These are phyloP conservation scores for Asterionellopsis glacialis DNA, from an alignment of 108 stramenopile species.

Conservation along the genomic window DNA sequence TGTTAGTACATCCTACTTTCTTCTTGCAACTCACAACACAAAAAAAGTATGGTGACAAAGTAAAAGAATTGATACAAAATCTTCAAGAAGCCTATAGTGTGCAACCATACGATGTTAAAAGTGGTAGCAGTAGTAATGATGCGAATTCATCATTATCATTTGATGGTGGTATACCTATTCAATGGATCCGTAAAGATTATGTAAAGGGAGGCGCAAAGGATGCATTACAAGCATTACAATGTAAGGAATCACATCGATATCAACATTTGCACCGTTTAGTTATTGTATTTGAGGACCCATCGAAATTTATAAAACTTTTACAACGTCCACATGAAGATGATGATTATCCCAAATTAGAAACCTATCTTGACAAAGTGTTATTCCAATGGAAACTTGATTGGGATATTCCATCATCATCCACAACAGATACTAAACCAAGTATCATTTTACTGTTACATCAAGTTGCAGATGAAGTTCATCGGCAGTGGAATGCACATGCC, in stretches of 20 bases:
- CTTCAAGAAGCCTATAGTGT: conserved; percentile 18
- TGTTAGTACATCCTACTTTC: conserved; percentile 36
- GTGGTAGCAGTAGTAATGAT: background rate
- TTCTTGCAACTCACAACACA: background rate
- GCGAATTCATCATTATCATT: conserved; percentile 7
- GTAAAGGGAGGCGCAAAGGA: conserved; percentile 38
- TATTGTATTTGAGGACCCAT: conserved; percentile 33
- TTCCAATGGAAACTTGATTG: background rate
- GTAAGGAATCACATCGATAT: conserved; percentile 14
- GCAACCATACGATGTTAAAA: conserved; percentile 9
- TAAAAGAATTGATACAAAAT: conserved; percentile 1
- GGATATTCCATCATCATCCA: background rate
- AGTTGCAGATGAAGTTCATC: conserved; percentile 29
- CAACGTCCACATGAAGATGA: conserved; percentile 26
- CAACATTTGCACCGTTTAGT: conserved; percentile 22
- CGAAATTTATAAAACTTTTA: conserved; percentile 20
- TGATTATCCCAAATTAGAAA: conserved; percentile 37
- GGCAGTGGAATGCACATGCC: conserved; percentile 26
- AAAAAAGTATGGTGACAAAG: background rate
- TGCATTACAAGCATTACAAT: conserved; percentile 22
- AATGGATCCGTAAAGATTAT: conserved; percentile 51
- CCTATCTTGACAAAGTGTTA: background rate
- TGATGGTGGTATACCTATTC: conserved; percentile 15
- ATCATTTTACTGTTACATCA: conserved; percentile 31
- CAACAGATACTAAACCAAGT: conserved; percentile 2